Evolutionary conservation across 805 yeast genomes (phyloP).

Genomic region (Clavispora fructus): DNA sequence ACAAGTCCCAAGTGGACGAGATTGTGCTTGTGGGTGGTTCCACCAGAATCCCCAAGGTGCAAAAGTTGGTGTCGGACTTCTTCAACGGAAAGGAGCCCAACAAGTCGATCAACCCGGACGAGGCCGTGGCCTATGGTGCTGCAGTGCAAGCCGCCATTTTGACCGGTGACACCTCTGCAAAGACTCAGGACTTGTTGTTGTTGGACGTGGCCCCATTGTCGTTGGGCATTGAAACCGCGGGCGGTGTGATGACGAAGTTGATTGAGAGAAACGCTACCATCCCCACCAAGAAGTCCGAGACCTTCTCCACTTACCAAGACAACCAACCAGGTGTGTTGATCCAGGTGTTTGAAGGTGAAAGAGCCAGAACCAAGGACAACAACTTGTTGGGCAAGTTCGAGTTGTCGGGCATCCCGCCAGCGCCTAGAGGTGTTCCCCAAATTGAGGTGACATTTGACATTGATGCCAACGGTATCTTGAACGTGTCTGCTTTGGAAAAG

Average conservation of each 20-base stretch:
- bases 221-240: constrained; percentile 93
- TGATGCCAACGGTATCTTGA: constrained; percentile 83
- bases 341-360: constrained; percentile 95
- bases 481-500: constrained; percentile 84
- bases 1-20: constrained; percentile 86
- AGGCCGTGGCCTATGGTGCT: constrained; percentile 99
- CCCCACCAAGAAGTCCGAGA: constrained; percentile 93
- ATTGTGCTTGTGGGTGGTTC: constrained; percentile 97
- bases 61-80: constrained; percentile 91
- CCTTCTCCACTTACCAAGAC: constrained; percentile 93
- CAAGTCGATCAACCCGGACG: constrained; percentile 96
- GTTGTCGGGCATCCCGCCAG: constrained; percentile 81
- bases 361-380: constrained; percentile 91
- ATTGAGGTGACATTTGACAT: constrained; percentile 85
- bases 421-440: constrained; percentile 90
- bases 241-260: constrained; percentile 95
- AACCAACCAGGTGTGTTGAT: constrained; percentile 94
- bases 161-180: constrained; percentile 92
- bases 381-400: constrained; percentile 84
- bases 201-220: constrained; percentile 94
- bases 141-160: constrained; percentile 97
- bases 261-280: constrained; percentile 93
- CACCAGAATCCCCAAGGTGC: constrained; percentile 96
- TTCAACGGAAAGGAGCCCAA: constrained; percentile 97
- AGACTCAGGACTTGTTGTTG: constrained; percentile 89